Evolutionary conservation across 2,329 filamentous ascomycete species (phyloP), one percentile per base, ranked within the genome.

Genomic region (Cryoendolithus antarcticus): DNA sequence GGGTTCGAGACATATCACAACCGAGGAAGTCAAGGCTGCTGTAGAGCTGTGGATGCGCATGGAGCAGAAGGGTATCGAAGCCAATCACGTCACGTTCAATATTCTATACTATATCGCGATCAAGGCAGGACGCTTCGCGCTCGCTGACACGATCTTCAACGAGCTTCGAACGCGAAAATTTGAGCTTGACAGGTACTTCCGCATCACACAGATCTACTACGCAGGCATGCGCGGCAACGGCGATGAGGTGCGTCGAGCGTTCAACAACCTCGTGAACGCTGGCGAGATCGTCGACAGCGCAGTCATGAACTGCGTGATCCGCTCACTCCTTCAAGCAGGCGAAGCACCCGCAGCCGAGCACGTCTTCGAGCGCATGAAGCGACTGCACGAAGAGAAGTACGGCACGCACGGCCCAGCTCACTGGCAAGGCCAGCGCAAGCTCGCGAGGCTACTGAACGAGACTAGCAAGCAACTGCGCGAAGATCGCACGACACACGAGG

Each of bases 221-320:
- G 79, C 85, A 51, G 91, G 89, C 1, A 68, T 91, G 41, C 72
- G 75, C 49, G 66, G 74, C 44, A 81, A 94, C 55, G 77, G 80
- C 2, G 72, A 78, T 44, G 83, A 75, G 3, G 75, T 94, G 13
- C 72, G 86, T 32, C 72, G 72, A 27, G 79, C 84, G 0, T 98
- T 95, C 59, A 74, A 73, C 46, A 77, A 86, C 13, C 81, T 94
- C 61, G 81, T 96, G 10, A 67, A 81, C 30, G 74, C 78, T 0
- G 86, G 86, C 28, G 85, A 96, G 58, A 77, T 95, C 45, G 78
- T 98, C 40, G 89, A 96, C 58, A 88, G 84, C 0, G 70, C 82
- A 2, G 81, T 86, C 9, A 70, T 96, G 58, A 96, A 96, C 55
- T 84, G 82, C 50, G 77, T 95, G 51, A 83, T 96, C 45, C 71